Percentiles rank a stretch among this genome's conserved stretches.
phyloP scores from a whole-genome alignment of 2,329 filamentous ascomycete genomes.

The Aspergillus sp. region DNA sequence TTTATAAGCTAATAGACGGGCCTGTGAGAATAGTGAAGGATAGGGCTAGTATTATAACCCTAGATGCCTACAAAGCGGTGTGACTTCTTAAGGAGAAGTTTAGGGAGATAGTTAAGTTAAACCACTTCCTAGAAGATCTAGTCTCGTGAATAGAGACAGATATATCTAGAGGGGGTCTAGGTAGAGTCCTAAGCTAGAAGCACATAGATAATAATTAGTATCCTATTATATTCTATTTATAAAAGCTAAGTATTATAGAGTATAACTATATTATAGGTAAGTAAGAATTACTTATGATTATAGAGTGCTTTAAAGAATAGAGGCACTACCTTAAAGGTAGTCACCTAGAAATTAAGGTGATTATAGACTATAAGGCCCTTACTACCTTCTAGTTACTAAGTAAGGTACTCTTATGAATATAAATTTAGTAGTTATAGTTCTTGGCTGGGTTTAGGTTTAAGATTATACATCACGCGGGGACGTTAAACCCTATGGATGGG shows the following conservation, averaged over 20 bases:
- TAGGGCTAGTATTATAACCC: neutral
- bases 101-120: neutral
- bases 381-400: neutral
- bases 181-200: no score
- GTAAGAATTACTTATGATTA: neutral
- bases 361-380: neutral
- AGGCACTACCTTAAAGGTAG: neutral
- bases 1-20: neutral
- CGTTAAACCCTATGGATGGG: neutral
- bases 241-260: neutral
- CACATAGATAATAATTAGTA: no score
- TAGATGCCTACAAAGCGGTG: neutral
- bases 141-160: neutral
- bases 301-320: neutral
- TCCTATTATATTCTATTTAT: no score
- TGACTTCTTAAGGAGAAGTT: neutral
- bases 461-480: neutral
- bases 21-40: neutral
- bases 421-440: conserved; percentile 1
- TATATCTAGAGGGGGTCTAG: neutral
- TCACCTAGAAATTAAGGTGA: neutral
- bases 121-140: neutral
- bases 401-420: neutral
- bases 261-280: neutral
- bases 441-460: neutral